Percentiles rank a stretch among this genome's conserved stretches.
These are phyloP conservation scores for Candida multigemmis DNA, from an alignment of 805 yeast species.

Conservation along the genomic window DNA sequence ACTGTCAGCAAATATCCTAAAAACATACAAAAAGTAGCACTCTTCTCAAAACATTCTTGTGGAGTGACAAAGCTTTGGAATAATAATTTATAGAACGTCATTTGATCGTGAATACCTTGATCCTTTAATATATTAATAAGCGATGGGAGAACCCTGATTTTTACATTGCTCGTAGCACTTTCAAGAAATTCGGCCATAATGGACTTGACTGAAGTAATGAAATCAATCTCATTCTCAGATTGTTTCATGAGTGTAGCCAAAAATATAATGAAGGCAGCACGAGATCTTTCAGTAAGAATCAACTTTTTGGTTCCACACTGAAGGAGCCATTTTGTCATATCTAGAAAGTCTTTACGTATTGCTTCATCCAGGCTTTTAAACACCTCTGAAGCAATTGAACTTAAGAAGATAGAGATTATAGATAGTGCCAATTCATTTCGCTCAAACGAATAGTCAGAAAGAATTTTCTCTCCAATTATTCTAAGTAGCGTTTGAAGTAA, in stretches of 20 bases:
- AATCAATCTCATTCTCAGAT: too few relatives aligned
- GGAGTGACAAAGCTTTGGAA: conserved; percentile 21
- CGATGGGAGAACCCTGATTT: too few relatives aligned
- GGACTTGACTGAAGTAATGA: too few relatives aligned
- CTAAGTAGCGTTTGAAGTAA: too few relatives aligned
- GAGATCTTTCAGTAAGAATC: conserved; percentile 30
- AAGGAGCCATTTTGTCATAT: conserved; percentile 38
- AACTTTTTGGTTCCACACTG: conserved; percentile 29
- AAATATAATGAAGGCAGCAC: too few relatives aligned
- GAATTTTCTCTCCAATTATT: conserved; percentile 20
- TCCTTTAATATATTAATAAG: too few relatives aligned
- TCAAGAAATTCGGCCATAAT: too few relatives aligned
- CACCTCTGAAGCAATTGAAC: conserved; percentile 16
- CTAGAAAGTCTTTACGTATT: conserved; percentile 34
- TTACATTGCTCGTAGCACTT: too few relatives aligned
- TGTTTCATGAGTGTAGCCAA: too few relatives aligned
- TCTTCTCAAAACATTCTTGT: conserved; percentile 25
- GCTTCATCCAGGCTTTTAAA: conserved; percentile 8
- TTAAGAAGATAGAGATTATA: conserved; percentile 21
- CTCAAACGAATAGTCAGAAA: conserved; percentile 20
- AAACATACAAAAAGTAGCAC: conserved; percentile 29
- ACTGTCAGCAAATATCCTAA: conserved; percentile 19
- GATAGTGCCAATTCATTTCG: conserved; percentile 30
- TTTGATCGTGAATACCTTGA: too few relatives aligned
- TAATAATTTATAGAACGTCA: conserved; percentile 21